Conservation (phyloP, 2,329 filamentous ascomycete species). For the Teratosphaeria gauchensis region DNA sequence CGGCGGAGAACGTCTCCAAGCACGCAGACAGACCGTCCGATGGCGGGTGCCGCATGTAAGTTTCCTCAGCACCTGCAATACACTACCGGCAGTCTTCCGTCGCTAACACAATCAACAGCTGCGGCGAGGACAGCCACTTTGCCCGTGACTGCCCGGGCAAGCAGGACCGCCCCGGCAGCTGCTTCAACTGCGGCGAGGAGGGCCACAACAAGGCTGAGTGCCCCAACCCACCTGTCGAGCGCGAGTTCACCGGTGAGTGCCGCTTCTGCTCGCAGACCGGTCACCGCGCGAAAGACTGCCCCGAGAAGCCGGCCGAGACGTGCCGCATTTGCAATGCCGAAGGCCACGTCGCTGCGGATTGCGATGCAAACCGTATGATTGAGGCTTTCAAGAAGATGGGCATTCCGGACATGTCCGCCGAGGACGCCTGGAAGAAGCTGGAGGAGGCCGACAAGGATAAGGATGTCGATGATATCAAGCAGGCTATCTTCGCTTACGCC, state of each 20-base stretch:
- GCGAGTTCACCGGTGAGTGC: constrained; percentile 48
- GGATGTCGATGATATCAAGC: constrained; percentile 56
- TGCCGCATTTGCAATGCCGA: constrained; percentile 55
- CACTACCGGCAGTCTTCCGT: background rate
- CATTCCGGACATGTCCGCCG: constrained; percentile 28
- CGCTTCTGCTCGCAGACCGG: constrained; percentile 46
- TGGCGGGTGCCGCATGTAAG: constrained; percentile 35
- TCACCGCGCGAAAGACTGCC: constrained; percentile 54
- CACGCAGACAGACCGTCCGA: constrained; percentile 18
- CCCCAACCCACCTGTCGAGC: constrained; percentile 44
- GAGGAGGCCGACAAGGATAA: constrained; percentile 41
- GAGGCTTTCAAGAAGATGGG: constrained; percentile 40
- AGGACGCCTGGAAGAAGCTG: constrained; percentile 51
- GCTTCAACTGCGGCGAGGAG: constrained; percentile 51
- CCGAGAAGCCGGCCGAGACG: constrained; percentile 44
- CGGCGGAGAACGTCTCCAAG: constrained; percentile 19
- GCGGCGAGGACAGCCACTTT: constrained; percentile 35
- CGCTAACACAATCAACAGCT: constrained; percentile 11
- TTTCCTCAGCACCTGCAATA: constrained; percentile 2
- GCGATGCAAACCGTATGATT: constrained; percentile 51
- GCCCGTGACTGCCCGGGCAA: constrained; percentile 41
- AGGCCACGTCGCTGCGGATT: constrained; percentile 41
- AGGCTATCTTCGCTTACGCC: constrained; percentile 43
- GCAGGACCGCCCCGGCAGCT: constrained; percentile 32
- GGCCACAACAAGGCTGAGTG: constrained; percentile 57